Evolutionary conservation across 345 rosid genomes (phyloP).

Genomic region (Hypericum androsaemum): DNA sequence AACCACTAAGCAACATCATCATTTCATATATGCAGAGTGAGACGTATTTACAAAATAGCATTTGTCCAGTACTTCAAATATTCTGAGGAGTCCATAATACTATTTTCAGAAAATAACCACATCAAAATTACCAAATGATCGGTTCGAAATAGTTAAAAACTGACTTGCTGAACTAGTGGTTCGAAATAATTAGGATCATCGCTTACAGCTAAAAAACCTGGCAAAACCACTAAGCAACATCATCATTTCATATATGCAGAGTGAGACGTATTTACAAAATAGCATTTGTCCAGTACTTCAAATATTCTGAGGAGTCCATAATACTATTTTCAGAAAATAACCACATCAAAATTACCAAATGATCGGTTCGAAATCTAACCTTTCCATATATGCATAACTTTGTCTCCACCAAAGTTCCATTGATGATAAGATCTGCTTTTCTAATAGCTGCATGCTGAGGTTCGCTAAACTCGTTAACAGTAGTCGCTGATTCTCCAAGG

Average conservation of each 20-base stretch:
- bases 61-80: too few relatives aligned
- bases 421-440: conserved; percentile 70
- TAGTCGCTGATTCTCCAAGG: conserved; percentile 44
- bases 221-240: too few relatives aligned
- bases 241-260: too few relatives aligned
- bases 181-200: conserved; percentile 1
- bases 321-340: too few relatives aligned
- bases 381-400: conserved; percentile 71
- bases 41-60: too few relatives aligned
- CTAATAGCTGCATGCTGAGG: conserved; percentile 35
- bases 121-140: conserved; percentile 10
- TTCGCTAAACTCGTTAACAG: conserved; percentile 27
- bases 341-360: neutral
- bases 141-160: neutral
- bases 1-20: too few relatives aligned
- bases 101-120: too few relatives aligned
- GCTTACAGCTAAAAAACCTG: neutral
- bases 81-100: too few relatives aligned
- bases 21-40: too few relatives aligned
- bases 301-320: too few relatives aligned
- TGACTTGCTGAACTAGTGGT: neutral
- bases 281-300: too few relatives aligned
- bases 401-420: conserved; percentile 71
- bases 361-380: conserved; percentile 16
- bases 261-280: too few relatives aligned